Conservation (phyloP, 495 filamentous ascomycete species). For the Xylaria acuta region DNA sequence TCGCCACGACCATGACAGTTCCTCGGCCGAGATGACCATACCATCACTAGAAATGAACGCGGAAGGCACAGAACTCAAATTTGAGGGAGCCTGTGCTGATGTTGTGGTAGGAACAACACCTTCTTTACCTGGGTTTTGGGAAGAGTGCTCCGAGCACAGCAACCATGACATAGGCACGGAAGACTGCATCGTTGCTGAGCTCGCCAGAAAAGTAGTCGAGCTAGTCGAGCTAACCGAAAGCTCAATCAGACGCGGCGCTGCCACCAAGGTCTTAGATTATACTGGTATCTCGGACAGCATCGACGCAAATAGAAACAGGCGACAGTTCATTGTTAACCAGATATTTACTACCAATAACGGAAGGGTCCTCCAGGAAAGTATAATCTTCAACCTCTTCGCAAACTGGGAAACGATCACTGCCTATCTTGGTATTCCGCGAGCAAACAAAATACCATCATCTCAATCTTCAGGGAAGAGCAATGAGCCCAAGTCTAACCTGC, state of each 20-base stretch:
- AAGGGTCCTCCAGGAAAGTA: background rate
- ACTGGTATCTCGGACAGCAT: background rate
- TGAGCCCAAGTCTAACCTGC: too few relatives aligned
- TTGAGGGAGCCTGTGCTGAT: constrained; percentile 5
- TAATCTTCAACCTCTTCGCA: background rate
- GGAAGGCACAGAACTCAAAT: constrained; percentile 3
- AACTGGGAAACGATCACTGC: constrained; percentile 9
- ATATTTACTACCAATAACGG: background rate
- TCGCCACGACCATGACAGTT: background rate
- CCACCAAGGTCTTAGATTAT: background rate
- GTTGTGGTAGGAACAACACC: background rate
- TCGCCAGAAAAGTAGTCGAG: constrained; percentile 1
- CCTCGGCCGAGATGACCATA: background rate
- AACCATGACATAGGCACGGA: background rate
- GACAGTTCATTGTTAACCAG: background rate
- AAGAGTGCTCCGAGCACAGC: background rate
- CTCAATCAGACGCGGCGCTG: background rate
- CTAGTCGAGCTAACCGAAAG: background rate
- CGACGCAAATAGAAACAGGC: background rate
- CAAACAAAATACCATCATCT: background rate
- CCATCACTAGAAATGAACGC: constrained; percentile 6
- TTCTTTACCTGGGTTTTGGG: constrained; percentile 3
- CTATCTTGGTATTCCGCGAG: background rate
- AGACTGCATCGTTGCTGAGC: background rate
- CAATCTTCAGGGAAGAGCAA: background rate